Evolutionary conservation across 2,329 filamentous ascomycete species (phyloP), one percentile per base, ranked within the genome.

Genomic region (Xylaria digitata): DNA sequence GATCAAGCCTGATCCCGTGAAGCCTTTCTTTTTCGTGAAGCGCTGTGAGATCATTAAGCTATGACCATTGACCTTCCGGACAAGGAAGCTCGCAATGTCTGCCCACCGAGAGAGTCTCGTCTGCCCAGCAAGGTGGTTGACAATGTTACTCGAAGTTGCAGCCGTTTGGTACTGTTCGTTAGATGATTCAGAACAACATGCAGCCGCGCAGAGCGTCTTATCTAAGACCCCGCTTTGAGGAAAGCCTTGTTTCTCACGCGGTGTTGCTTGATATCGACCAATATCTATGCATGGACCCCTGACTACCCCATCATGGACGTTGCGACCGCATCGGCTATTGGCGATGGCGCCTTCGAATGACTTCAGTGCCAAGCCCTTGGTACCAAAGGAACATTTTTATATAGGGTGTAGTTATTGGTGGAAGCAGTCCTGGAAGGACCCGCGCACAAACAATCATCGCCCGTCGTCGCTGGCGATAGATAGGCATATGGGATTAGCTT

Each of bases 181-280:
- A 54, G 30, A 45, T 61, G 55, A 61, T 50, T 54, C 48, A 43
- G 42, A 42, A 62, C 43, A 34, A 37, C 42, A 32, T 61, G 57
- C 57, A 67, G 61, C 66, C 67, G 71, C 67, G 66, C 61, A 64
- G 66, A 61, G 68, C 65, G 67, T 71, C 65, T 70, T 70, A 70
- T 68, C 68, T 69, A 59, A 60, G 61, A 70, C 66, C 72, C 67
- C 63, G 69, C 60, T 62, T 70, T 66, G 54, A 64, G 63, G 49
- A 58, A 59, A 67, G 68, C 63, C 62, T 64, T 70, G 68, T 55
- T 71, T 45, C 57, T 43, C 48, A 26, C 46, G 54, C 53, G 42
- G 34, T 45, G 19, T 6, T 57, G 46, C 42, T 55, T 17, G 43
- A 64, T 54, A 54, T 57, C 55, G 59, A 54, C 65, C 67, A 63